phyloP scores from a whole-genome alignment of 2,329 filamentous ascomycete species.

The Gremmenia infestans region DNA sequence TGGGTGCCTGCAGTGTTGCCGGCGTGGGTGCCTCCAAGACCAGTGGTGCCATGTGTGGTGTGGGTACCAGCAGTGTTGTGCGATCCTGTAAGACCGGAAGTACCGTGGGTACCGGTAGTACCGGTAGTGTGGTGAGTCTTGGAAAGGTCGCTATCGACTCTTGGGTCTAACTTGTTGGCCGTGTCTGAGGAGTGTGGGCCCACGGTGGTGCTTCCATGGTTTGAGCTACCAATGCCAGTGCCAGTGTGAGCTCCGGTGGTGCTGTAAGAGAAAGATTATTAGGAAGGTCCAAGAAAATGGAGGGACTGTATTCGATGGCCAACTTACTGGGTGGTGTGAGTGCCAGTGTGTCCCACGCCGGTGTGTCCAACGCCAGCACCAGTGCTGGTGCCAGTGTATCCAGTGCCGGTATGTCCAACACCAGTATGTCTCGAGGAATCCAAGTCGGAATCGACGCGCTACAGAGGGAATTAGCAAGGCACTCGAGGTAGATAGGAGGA shows the following conservation, averaged over 20 bases:
- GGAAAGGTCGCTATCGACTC: slow-evolving; percentile 46
- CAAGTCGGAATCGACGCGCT: not conserved
- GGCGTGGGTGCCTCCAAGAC: slow-evolving; percentile 4
- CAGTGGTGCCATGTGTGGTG: slow-evolving; percentile 5
- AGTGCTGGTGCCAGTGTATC: slow-evolving; percentile 2
- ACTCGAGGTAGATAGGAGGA: slow-evolving; percentile 42
- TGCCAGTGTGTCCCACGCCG: slow-evolving; percentile 3
- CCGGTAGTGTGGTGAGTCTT: slow-evolving; percentile 38
- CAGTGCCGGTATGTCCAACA: slow-evolving; percentile 4
- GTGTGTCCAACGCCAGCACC: not conserved
- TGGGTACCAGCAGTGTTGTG: slow-evolving; percentile 34
- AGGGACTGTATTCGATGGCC: not conserved
- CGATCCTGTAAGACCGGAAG: slow-evolving; percentile 9
- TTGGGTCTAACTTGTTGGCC: slow-evolving; percentile 48
- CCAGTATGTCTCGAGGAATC: slow-evolving; percentile 1
- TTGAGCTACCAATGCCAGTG: not conserved
- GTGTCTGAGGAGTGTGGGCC: slow-evolving; percentile 41
- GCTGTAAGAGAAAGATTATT: slow-evolving; percentile 15
- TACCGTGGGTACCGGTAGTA: not conserved
- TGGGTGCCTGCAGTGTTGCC: slow-evolving; percentile 3
- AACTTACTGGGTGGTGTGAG: slow-evolving; percentile 1
- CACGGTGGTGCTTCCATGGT: not conserved
- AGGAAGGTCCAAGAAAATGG: no score
- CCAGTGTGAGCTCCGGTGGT: slow-evolving; percentile 35
- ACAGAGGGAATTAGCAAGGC: not conserved